These are phyloP conservation scores for Ambrosiella xylebori DNA, from an alignment of 2,329 filamentous ascomycete species.

Conservation along the genomic window DNA sequence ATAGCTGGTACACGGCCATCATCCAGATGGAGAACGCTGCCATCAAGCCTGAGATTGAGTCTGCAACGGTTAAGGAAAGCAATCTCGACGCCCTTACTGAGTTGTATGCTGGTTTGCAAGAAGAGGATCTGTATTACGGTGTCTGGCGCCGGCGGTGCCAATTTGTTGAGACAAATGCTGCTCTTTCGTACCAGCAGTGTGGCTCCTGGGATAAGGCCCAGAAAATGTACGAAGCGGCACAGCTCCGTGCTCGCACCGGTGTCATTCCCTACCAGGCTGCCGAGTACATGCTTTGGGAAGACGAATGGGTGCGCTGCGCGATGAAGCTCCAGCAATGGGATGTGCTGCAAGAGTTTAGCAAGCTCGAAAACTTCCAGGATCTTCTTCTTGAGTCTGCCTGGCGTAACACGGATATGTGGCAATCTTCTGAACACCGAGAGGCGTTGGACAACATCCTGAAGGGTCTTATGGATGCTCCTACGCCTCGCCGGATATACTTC, in stretches of 20 bases:
- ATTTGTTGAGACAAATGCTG: constrained; percentile 94
- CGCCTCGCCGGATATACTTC: constrained; percentile 87
- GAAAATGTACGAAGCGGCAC: constrained; percentile 86
- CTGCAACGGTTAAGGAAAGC: constrained; percentile 70
- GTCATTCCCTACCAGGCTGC: constrained; percentile 91
- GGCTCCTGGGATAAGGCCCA: constrained; percentile 99
- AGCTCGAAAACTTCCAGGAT: constrained; percentile 97
- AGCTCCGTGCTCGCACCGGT: constrained; percentile 90
- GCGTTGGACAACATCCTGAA: constrained; percentile 88
- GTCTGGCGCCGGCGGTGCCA: constrained; percentile 90
- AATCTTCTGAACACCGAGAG: constrained; percentile 67
- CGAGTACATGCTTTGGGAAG: constrained; percentile 99
- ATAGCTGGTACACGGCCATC: constrained; percentile 91
- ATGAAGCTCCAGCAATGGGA: constrained; percentile 99
- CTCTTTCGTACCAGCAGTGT: constrained; percentile 93
- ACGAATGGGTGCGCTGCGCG: constrained; percentile 95
- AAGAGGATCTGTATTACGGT: constrained; percentile 94
- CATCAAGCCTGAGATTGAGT: constrained; percentile 70
- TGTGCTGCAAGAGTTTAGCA: constrained; percentile 89
- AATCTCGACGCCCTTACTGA: constrained; percentile 93
- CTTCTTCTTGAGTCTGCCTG: constrained; percentile 88
- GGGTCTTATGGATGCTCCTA: constrained; percentile 92
- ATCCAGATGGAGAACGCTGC: constrained; percentile 80
- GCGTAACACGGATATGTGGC: constrained; percentile 93
- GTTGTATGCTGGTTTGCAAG: constrained; percentile 74